Evolutionary conservation across 1,139 yeast genomes (phyloP).

Genomic region (Candida sp.): DNA sequence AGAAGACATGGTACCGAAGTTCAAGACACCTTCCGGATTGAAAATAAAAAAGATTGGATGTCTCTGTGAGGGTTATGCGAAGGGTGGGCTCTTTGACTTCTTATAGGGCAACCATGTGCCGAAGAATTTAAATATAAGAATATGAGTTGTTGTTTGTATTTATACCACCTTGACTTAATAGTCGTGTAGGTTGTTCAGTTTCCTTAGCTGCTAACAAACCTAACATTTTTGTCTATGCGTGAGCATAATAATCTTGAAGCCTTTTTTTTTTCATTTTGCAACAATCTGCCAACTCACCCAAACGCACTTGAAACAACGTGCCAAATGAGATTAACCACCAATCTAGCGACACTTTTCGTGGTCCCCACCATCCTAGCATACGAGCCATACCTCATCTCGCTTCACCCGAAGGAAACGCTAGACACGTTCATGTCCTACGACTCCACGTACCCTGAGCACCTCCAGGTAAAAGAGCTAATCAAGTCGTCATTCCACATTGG

Average conservation of each 20-base stretch:
- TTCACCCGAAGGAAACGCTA: constrained; percentile 31
- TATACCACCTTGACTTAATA: too few species aligned
- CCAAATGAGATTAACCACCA: not conserved
- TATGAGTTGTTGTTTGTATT: too few species aligned
- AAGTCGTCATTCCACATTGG: constrained; percentile 58
- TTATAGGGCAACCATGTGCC: too few species aligned
- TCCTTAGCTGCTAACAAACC: too few species aligned
- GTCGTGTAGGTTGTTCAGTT: too few species aligned
- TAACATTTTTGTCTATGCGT: not conserved
- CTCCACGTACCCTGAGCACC: constrained; percentile 28
- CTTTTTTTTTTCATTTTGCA: not conserved
- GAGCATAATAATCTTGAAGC: not conserved
- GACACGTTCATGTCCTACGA: constrained; percentile 46
- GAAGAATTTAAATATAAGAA: too few species aligned
- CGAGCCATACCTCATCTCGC: constrained; percentile 24
- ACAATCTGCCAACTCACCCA: not conserved
- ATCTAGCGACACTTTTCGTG: not conserved
- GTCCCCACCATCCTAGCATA: not conserved
- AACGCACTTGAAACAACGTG: not conserved
- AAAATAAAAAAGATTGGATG: too few species aligned
- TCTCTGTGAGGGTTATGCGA: too few species aligned
- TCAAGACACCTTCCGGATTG: too few species aligned
- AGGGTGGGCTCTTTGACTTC: too few species aligned
- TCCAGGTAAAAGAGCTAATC: constrained; percentile 47
- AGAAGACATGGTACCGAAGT: too few species aligned